Percentiles rank a stretch among this genome's conserved stretches.
These are phyloP conservation scores for Basipetospora chlamydospora DNA, from an alignment of 2,329 filamentous ascomycete genomes.

Conservation along the genomic window DNA sequence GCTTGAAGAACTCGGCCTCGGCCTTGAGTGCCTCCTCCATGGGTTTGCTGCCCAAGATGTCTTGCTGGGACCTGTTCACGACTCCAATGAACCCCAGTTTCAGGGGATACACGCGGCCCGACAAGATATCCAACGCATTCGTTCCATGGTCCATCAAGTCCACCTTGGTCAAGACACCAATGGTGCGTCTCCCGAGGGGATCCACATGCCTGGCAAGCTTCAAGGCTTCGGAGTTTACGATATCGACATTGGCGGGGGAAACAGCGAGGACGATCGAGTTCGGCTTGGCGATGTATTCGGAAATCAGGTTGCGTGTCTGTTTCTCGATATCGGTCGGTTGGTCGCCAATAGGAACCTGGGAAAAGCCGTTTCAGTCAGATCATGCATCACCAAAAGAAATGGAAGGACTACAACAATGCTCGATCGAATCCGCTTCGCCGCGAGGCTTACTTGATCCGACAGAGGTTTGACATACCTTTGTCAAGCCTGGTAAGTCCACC, in stretches of 20 bases:
- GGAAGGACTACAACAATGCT: too few species aligned
- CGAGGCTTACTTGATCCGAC: too few species aligned
- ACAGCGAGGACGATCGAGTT: slow-evolving; percentile 97
- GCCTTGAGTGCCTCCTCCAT: slow-evolving; percentile 84
- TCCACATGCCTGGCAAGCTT: slow-evolving; percentile 95
- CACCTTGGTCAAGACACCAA: slow-evolving; percentile 96
- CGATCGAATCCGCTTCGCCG: too few species aligned
- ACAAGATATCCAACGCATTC: slow-evolving; percentile 95
- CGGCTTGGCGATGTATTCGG: slow-evolving; percentile 96
- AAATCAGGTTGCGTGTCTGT: slow-evolving; percentile 94
- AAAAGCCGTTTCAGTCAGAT: too few species aligned
- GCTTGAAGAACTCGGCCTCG: slow-evolving; percentile 95
- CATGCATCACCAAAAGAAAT: too few species aligned
- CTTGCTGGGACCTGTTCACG: slow-evolving; percentile 92
- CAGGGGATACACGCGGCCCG: slow-evolving; percentile 89
- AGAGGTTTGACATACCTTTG: slow-evolving; percentile 95
- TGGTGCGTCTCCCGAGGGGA: slow-evolving; percentile 91
- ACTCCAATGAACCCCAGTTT: slow-evolving; percentile 92
- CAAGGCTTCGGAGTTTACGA: slow-evolving; percentile 95
- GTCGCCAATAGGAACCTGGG: slow-evolving; percentile 89
- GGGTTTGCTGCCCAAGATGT: slow-evolving; percentile 95
- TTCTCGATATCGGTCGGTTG: slow-evolving; percentile 93
- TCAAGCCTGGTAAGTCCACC: slow-evolving; percentile 90
- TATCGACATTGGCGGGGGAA: slow-evolving; percentile 89
- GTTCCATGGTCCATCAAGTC: slow-evolving; percentile 98